Conservation (phyloP, 2,329 filamentous ascomycete species). For the Trichoderma brevicompactum region DNA sequence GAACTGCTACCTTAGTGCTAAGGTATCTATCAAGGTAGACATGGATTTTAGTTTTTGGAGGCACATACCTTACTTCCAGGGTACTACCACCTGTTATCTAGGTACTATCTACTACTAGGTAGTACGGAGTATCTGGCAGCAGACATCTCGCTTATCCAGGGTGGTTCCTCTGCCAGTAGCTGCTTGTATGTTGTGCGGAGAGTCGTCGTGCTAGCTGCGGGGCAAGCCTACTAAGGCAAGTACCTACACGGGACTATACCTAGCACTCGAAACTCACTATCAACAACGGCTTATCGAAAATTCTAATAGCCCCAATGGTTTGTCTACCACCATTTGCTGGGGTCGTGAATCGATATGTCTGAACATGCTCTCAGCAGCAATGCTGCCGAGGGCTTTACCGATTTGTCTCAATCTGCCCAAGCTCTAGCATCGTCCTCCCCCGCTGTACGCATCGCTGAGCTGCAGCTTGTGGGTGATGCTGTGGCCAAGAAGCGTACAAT, state of each 20-base stretch:
- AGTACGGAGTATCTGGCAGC: no score
- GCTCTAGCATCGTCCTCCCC: conserved; percentile 68
- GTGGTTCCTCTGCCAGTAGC: no score
- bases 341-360: conserved; percentile 26
- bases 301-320: conserved; percentile 8
- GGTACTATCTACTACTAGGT: no score
- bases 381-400: conserved; percentile 16
- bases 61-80: no score
- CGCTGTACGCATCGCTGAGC: conserved; percentile 55
- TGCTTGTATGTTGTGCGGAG: no score
- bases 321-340: conserved; percentile 18
- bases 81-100: no score
- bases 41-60: no score
- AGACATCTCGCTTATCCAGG: no score
- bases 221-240: conserved; percentile 7
- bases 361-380: conserved; percentile 19
- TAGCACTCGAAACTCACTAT: not conserved
- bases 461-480: conserved; percentile 61
- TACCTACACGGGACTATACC: conserved; percentile 10
- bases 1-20: no score
- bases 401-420: conserved; percentile 40
- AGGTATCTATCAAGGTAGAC: no score
- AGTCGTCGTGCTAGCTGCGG: conserved; percentile 3
- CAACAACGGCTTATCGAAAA: conserved; percentile 17
- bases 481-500: conserved; percentile 57